Base-by-base conservation (phyloP, 2,329 filamentous ascomycete genomes). In the Monilinia fructigena region DNA sequence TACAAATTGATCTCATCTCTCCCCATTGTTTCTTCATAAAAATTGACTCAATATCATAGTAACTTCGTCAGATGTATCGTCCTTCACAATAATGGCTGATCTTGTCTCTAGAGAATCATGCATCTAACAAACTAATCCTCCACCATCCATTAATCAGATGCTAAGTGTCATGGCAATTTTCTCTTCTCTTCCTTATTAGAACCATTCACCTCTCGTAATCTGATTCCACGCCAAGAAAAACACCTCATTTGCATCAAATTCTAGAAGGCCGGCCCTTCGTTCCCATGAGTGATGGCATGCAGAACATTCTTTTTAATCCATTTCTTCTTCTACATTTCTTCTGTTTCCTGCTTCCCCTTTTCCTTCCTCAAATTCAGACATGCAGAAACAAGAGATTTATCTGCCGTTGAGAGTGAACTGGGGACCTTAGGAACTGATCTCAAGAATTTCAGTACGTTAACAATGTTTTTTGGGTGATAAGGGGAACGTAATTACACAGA, bases 401-500 rank as follows among this genome's bases (percentile, higher is more conserved):
- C 62, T 6, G 53, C 62, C 26, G 40, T 64, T 11, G 26, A 16
- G 18, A 45, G 26, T 14, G 61, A 64, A 53, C 10, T 65, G 31
- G 63, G 63, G 14, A 50, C 42, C 7, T 28, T 65, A 8, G 63
- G 63, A 1, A 52, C 31, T 28, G 63, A 65, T 60, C 63, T 65
- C 45, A n/a, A 48, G n/a, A 59, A 45, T 12, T 11, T 54, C 5
- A 65, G 63, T 8, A 60, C 63, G 11, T 5, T 60, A 8, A 48
- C 50, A 14, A 52, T 54, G 0, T 65, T 65, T 2, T 2, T 10
- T 65, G 23, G 63, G 63, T 2, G 35, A 65, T 23, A 42, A 35
- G 14, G 31, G 63, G 6, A 60, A 65, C 60, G 63, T 65, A 3
- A 59, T 65, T 14, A 65, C 42, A 42, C 63, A 65, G 31, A 60